These are phyloP conservation scores for Biancaea sappan DNA, from an alignment of 306 rosid genomes.

Conservation along the genomic window DNA sequence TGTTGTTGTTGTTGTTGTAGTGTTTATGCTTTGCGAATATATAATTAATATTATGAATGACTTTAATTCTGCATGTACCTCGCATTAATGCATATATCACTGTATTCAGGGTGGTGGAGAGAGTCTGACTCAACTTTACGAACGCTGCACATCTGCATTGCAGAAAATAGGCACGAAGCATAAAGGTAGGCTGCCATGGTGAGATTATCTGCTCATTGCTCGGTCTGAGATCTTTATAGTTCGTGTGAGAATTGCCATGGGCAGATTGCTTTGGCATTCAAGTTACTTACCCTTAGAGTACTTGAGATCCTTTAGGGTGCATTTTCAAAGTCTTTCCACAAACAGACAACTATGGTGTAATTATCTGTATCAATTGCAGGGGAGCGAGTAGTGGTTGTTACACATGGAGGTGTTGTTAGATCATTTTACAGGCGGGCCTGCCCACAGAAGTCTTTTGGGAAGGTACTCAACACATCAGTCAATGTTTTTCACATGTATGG, in stretches of 20 bases:
- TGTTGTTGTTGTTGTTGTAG: too few species aligned
- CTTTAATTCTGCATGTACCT: constrained; percentile 20
- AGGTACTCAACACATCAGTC: constrained; percentile 69
- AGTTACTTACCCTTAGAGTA: background rate
- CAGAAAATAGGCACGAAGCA: constrained; percentile 67
- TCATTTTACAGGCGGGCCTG: constrained; percentile 57
- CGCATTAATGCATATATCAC: constrained; percentile 31
- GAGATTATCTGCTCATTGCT: background rate
- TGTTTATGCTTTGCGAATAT: constrained; percentile 1
- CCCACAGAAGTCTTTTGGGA: constrained; percentile 48
- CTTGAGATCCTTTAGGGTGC: background rate
- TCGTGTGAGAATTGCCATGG: constrained; percentile 10
- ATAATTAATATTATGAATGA: background rate
- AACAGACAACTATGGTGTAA: constrained; percentile 15
- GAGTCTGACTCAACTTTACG: constrained; percentile 74
- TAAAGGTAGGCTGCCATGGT: constrained; percentile 52
- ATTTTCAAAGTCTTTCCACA: background rate
- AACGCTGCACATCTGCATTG: constrained; percentile 74
- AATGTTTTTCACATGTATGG: constrained; percentile 66
- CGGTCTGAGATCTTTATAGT: constrained; percentile 9
- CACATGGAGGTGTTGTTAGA: constrained; percentile 82
- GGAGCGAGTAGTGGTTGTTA: constrained; percentile 66
- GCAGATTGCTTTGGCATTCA: constrained; percentile 18
- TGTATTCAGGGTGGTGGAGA: constrained; percentile 91
- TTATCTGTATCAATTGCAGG: constrained; percentile 50